Evolutionary conservation across 106 monocot species (phyloP).

Genomic region (Dendrobium catenatum): DNA sequence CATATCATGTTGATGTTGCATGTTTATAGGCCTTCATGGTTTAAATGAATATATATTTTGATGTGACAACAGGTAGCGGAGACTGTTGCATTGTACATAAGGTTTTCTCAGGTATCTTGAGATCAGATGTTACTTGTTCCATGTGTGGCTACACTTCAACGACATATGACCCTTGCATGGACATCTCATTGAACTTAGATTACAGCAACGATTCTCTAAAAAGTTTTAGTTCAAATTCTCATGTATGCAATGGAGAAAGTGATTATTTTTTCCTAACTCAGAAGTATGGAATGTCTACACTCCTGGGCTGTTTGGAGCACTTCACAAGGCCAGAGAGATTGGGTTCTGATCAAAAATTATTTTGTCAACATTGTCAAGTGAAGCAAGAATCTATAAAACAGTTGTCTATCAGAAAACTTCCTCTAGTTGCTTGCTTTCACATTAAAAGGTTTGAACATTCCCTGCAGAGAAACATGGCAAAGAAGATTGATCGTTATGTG

Average conservation of each 20-base stretch:
- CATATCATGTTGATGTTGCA: not conserved
- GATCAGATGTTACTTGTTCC: slow-evolving; percentile 92
- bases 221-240: slow-evolving; percentile 13
- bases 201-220: slow-evolving; percentile 18
- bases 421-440: slow-evolving; percentile 80
- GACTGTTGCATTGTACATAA: slow-evolving; percentile 92
- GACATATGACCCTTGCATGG: slow-evolving; percentile 86
- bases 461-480: slow-evolving; percentile 55
- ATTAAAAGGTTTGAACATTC: slow-evolving; percentile 95
- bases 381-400: slow-evolving; percentile 91
- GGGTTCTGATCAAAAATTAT: slow-evolving; percentile 80
- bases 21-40: not conserved
- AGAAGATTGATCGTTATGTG: slow-evolving; percentile 74
- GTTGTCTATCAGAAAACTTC: slow-evolving; percentile 88
- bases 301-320: slow-evolving; percentile 69
- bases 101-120: slow-evolving; percentile 84
- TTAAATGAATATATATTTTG: not conserved
- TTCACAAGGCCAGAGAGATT: slow-evolving; percentile 84
- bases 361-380: slow-evolving; percentile 78
- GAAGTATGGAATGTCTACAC: slow-evolving; percentile 38
- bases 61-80: slow-evolving; percentile 41
- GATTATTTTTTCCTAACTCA: slow-evolving; percentile 11
- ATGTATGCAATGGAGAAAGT: slow-evolving; percentile 31
- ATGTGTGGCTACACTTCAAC: slow-evolving; percentile 92
- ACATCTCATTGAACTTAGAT: slow-evolving; percentile 84